phyloP scores from a whole-genome alignment of 768 basidiomycete species.

The Rhodosporidiobolus odoratus region DNA sequence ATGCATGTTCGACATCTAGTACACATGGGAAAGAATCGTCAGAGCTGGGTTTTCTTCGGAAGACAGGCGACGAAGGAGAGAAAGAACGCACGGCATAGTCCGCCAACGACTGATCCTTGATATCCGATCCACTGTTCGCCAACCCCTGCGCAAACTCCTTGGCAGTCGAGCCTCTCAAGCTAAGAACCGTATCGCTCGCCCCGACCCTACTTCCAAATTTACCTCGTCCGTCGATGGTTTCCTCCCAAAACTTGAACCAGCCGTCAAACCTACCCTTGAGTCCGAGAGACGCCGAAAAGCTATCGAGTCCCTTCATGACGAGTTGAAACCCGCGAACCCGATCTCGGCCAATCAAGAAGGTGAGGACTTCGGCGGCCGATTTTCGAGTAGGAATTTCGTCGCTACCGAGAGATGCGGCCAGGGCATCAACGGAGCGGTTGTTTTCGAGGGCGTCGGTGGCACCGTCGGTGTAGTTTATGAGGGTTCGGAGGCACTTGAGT shows the following conservation, averaged over 20 bases:
- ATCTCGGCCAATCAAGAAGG: conserved; percentile 65
- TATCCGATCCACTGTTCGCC: conserved; percentile 24
- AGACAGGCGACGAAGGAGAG: neutral
- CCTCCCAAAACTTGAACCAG: conserved; percentile 81
- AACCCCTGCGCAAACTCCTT: conserved; percentile 25
- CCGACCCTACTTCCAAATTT: conserved; percentile 94
- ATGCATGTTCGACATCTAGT: conserved; percentile 55
- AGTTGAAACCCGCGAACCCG: conserved; percentile 56
- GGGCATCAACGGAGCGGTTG: conserved; percentile 66
- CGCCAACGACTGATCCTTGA: conserved; percentile 32
- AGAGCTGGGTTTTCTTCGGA: neutral
- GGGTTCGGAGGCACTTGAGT: conserved; percentile 75
- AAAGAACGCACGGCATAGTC: conserved; percentile 71
- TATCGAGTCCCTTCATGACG: conserved; percentile 69
- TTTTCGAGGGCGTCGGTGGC: conserved; percentile 69
- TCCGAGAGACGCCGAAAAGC: conserved; percentile 48
- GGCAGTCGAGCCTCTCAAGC: conserved; percentile 41
- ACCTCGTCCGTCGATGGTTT: conserved; percentile 71
- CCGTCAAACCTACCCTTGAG: conserved; percentile 59
- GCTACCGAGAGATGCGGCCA: conserved; percentile 75
- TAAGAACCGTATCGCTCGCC: conserved; percentile 81
- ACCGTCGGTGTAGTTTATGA: conserved; percentile 64
- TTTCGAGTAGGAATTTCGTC: conserved; percentile 73
- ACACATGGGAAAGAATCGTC: neutral
- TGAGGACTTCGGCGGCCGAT: conserved; percentile 69